These are phyloP conservation scores for Globisporangium takayamanum DNA, from an alignment of 352 stramenopile genomes.

Conservation along the genomic window DNA sequence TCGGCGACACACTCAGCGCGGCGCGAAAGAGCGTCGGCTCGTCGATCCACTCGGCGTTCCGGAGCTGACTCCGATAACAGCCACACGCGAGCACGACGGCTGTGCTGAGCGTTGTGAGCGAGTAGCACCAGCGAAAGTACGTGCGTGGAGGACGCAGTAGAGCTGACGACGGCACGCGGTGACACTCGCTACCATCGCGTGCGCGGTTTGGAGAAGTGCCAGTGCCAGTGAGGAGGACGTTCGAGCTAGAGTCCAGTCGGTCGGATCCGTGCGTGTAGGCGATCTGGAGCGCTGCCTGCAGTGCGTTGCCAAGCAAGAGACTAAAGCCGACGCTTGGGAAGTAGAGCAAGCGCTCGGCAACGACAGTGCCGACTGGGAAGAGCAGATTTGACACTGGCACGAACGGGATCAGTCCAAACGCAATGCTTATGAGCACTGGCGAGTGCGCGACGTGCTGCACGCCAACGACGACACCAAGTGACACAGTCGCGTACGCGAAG, in stretches of 20 bases:
- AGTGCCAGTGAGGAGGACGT: neutral
- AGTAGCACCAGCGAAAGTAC: conserved; percentile 8
- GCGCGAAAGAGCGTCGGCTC: conserved; percentile 55
- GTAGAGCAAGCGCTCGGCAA: conserved; percentile 90
- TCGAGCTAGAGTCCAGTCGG: neutral
- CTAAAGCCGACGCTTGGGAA: conserved; percentile 87
- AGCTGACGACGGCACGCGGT: neutral
- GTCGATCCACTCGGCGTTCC: conserved; percentile 61
- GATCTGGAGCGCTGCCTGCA: conserved; percentile 23
- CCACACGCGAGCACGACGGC: conserved; percentile 24
- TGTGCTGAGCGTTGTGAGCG: conserved; percentile 12
- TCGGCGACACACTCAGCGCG: conserved; percentile 43
- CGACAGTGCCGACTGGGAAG: conserved; percentile 87
- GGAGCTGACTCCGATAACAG: conserved; percentile 32
- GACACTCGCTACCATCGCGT: neutral
- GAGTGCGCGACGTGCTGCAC: conserved; percentile 19
- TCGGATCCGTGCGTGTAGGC: conserved; percentile 13
- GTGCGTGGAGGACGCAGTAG: neutral
- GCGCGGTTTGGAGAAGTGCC: neutral
- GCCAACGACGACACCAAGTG: conserved; percentile 19
- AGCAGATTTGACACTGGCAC: conserved; percentile 88
- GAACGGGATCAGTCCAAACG: conserved; percentile 82
- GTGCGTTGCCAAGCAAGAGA: conserved; percentile 39
- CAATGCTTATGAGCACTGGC: conserved; percentile 47
- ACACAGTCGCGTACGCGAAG: conserved; percentile 47